Percentiles rank a stretch among this genome's conserved stretches.
These are phyloP conservation scores for Sugiyamaella smithiae DNA, from an alignment of 805 yeast species.

Conservation along the genomic window DNA sequence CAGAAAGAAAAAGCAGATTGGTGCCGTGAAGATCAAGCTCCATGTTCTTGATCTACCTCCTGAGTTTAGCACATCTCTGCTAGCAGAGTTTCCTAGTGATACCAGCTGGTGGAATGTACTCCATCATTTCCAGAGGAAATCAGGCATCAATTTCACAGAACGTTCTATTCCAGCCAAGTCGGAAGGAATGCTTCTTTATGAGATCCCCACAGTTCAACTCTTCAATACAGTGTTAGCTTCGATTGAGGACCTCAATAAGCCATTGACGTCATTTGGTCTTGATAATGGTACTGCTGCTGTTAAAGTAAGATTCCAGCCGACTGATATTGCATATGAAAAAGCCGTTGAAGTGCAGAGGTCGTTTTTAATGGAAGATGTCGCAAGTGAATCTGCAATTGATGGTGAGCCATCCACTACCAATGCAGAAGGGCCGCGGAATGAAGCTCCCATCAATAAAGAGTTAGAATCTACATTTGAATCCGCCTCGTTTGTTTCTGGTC, in stretches of 20 bases:
- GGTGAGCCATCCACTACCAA: too few relatives aligned
- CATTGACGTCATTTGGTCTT: slow-evolving; percentile 21
- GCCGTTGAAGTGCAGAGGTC: slow-evolving; percentile 13
- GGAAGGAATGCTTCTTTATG: slow-evolving; percentile 18
- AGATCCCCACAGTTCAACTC: slow-evolving; percentile 24
- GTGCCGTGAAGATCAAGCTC: slow-evolving; percentile 17
- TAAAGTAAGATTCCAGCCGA: slow-evolving; percentile 22
- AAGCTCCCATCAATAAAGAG: too few relatives aligned
- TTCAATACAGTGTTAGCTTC: slow-evolving; percentile 18
- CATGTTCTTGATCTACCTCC: slow-evolving; percentile 24
- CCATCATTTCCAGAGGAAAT: slow-evolving; percentile 22
- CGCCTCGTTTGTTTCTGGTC: too few relatives aligned
- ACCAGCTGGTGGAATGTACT: slow-evolving; percentile 26
- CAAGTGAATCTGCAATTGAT: too few relatives aligned
- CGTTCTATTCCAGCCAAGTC: slow-evolving; percentile 12
- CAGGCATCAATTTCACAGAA: slow-evolving; percentile 26
- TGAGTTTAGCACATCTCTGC: slow-evolving; percentile 17
- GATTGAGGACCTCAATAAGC: slow-evolving; percentile 20
- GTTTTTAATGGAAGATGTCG: neutral
- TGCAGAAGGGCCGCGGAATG: too few relatives aligned
- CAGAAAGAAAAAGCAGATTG: neutral
- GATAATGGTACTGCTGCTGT: slow-evolving; percentile 21
- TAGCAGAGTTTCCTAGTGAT: slow-evolving; percentile 20
- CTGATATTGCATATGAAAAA: slow-evolving; percentile 17
- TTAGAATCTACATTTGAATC: too few relatives aligned